phyloP scores from a whole-genome alignment of 208 protist genomes.

The Endotrypanum monterogeii region DNA sequence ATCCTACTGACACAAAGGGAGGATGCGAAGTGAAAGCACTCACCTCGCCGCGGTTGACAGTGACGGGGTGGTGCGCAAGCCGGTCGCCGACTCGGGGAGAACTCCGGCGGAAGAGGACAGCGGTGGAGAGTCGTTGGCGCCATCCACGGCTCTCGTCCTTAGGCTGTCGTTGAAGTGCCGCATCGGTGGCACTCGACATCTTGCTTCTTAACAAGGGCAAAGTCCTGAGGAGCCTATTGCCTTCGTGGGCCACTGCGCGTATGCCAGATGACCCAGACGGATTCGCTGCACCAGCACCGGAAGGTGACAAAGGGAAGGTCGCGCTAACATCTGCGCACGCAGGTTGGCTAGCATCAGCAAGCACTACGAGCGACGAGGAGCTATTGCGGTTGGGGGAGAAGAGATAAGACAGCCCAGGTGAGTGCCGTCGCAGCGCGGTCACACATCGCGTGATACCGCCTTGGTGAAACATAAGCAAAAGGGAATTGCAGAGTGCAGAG shows the following conservation, averaged over 20 bases:
- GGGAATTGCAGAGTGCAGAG: neutral
- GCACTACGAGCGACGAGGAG: constrained; percentile 1
- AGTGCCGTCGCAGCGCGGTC: constrained; percentile 17
- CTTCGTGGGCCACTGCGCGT: neutral
- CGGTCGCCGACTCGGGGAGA: neutral
- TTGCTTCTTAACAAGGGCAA: neutral
- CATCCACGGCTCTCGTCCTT: neutral
- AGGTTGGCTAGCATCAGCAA: neutral
- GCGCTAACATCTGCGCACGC: neutral
- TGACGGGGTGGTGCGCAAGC: constrained; percentile 1
- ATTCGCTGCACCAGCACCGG: neutral
- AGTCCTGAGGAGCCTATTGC: neutral
- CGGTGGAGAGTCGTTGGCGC: constrained; percentile 8
- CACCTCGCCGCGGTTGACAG: neutral
- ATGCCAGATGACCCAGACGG: neutral
- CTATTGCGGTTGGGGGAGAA: constrained; percentile 1
- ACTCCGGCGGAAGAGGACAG: neutral
- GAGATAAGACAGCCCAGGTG: constrained; percentile 19
- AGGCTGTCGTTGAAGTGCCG: neutral
- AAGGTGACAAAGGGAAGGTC: neutral
- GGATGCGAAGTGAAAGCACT: neutral
- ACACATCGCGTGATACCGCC: constrained; percentile 44
- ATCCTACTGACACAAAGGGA: neutral
- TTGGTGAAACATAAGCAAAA: constrained; percentile 38
- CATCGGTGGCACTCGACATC: neutral